These are phyloP conservation scores for Chaetomium fimeti DNA, from an alignment of 495 filamentous ascomycete species.

Conservation along the genomic window DNA sequence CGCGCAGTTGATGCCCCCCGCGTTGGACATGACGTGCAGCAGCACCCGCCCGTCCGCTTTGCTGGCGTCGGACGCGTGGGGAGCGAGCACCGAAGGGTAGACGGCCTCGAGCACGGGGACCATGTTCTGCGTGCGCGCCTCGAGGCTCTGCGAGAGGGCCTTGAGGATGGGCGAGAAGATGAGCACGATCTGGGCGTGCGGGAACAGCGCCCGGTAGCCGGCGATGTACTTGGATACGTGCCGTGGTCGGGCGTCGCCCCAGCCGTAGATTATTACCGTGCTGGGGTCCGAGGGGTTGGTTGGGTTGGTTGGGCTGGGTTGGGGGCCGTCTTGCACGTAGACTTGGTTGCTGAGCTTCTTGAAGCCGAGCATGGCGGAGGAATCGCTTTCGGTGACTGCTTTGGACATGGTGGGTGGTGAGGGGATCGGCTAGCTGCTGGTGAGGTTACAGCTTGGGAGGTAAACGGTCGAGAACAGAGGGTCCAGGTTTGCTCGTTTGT, in stretches of 20 bases:
- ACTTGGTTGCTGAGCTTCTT: conserved; percentile 42
- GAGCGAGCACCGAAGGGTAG: conserved; percentile 27
- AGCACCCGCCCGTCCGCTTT: conserved; percentile 39
- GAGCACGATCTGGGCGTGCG: conserved; percentile 46
- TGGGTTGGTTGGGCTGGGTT: conserved; percentile 18
- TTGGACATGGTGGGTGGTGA: conserved; percentile 16
- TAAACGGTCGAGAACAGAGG: neutral
- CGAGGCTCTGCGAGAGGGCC: conserved; percentile 44
- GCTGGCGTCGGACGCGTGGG: neutral
- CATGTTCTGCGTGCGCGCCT: conserved; percentile 47
- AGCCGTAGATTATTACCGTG: conserved; percentile 50
- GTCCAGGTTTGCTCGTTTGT: neutral
- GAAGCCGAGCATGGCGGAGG: conserved; percentile 35
- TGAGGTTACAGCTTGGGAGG: neutral
- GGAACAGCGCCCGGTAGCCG: conserved; percentile 53
- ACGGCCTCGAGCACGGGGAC: conserved; percentile 49
- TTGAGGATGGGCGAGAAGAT: conserved; percentile 50
- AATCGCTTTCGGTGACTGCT: conserved; percentile 5
- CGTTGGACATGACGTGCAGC: conserved; percentile 54
- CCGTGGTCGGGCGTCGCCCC: conserved; percentile 55
- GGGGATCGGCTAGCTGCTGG: too few species aligned
- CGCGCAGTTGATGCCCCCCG: conserved; percentile 50
- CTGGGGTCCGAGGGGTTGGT: conserved; percentile 30
- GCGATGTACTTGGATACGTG: conserved; percentile 55
- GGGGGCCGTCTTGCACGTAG: conserved; percentile 32